Evolutionary conservation across 1,284 basidiomycete genomes (phyloP).

Genomic region (Chondrostereum purpureum): DNA sequence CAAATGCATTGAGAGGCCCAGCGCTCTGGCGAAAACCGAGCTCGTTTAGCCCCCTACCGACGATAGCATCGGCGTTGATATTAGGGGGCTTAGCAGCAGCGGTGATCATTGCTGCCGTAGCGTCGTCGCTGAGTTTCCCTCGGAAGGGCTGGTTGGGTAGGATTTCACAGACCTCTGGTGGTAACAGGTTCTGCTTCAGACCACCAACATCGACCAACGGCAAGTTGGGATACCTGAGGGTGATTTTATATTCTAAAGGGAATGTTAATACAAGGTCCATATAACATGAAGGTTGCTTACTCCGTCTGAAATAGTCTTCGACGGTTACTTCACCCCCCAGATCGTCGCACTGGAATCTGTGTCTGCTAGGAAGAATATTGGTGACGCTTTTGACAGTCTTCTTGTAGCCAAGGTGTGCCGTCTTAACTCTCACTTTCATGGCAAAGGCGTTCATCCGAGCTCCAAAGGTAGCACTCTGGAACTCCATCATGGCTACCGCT

Average conservation of each 20-base stretch:
- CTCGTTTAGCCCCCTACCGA: slow-evolving; percentile 45
- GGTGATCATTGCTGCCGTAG: slow-evolving; percentile 64
- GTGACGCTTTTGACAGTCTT: slow-evolving; percentile 54
- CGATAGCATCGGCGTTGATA: slow-evolving; percentile 55
- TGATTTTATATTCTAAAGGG: slow-evolving; percentile 51
- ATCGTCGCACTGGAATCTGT: slow-evolving; percentile 51
- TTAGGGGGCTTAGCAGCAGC: slow-evolving; percentile 63
- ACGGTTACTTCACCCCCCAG: slow-evolving; percentile 45
- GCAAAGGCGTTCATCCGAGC: slow-evolving; percentile 47
- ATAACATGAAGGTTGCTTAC: slow-evolving; percentile 30
- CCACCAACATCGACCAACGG: slow-evolving; percentile 61
- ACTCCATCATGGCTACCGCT: slow-evolving; percentile 48
- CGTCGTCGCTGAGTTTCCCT: slow-evolving; percentile 62
- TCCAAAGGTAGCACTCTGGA: slow-evolving; percentile 43
- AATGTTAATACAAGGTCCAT: neutral
- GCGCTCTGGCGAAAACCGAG: slow-evolving; percentile 50
- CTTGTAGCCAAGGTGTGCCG: slow-evolving; percentile 50
- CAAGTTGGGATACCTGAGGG: slow-evolving; percentile 41
- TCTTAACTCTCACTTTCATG: slow-evolving; percentile 50
- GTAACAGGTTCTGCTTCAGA: slow-evolving; percentile 46
- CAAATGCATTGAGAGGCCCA: slow-evolving; percentile 47
- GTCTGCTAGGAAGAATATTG: slow-evolving; percentile 37
- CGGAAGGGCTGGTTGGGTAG: slow-evolving; percentile 61
- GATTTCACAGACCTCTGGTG: slow-evolving; percentile 67
- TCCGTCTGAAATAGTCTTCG: slow-evolving; percentile 54